Evolutionary conservation across 176 grass and related monocot species (phyloP).

Genomic region (Raddia guianensis): DNA sequence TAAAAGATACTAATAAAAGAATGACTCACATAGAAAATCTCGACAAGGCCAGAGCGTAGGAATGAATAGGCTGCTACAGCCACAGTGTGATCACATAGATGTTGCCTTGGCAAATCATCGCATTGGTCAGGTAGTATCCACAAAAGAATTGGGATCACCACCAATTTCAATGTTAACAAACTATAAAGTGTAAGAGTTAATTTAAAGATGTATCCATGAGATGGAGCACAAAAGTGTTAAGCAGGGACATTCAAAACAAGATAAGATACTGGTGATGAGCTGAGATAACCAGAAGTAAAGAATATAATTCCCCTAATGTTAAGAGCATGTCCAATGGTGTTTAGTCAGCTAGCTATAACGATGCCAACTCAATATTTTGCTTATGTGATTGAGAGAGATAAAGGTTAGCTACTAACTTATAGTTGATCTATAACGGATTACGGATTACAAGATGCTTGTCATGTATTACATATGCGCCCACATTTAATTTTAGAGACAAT

Average conservation of each 20-base stretch:
- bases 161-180: slow-evolving; percentile 81
- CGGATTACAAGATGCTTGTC: too few relatives aligned
- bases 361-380: too few relatives aligned
- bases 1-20: neutral
- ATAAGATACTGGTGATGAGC: slow-evolving; percentile 10
- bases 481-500: too few relatives aligned
- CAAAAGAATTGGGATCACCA: slow-evolving; percentile 74
- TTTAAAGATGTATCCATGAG: slow-evolving; percentile 19
- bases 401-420: too few relatives aligned
- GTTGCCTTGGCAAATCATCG: slow-evolving; percentile 24
- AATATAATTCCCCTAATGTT: neutral
- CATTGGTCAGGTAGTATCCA: slow-evolving; percentile 90
- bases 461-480: too few relatives aligned
- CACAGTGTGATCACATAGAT: slow-evolving; percentile 54
- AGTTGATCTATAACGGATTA: too few relatives aligned
- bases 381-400: too few relatives aligned
- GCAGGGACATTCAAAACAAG: slow-evolving; percentile 10
- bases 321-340: too few relatives aligned
- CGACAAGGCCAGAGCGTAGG: slow-evolving; percentile 65
- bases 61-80: slow-evolving; percentile 61
- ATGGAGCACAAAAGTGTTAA: slow-evolving; percentile 19
- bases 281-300: neutral
- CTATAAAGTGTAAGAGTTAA: slow-evolving; percentile 49
- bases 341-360: too few relatives aligned
- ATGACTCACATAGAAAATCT: slow-evolving; percentile 94